phyloP scores from a whole-genome alignment of 768 basidiomycete species.

The Pleurotus ostreatus region DNA sequence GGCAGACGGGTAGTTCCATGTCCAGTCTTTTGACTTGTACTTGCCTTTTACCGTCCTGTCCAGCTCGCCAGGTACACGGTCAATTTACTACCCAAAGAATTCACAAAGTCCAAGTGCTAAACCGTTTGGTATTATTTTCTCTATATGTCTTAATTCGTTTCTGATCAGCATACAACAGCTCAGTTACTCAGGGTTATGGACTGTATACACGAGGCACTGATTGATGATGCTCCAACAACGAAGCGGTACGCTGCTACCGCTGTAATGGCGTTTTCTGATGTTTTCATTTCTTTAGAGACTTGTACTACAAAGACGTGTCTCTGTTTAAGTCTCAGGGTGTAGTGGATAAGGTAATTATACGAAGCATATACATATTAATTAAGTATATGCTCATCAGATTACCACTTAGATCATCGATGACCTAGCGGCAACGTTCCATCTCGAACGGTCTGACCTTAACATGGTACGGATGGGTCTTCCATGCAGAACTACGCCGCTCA shows the following conservation, averaged over 20 bases:
- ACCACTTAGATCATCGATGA: slow-evolving; percentile 76
- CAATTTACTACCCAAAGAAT: slow-evolving; percentile 20
- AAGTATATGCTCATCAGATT: not conserved
- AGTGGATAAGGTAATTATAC: slow-evolving; percentile 64
- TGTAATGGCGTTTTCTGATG: not conserved
- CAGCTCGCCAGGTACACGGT: slow-evolving; percentile 8
- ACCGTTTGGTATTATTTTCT: slow-evolving; percentile 32
- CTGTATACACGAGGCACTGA: slow-evolving; percentile 64
- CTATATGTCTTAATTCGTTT: slow-evolving; percentile 1
- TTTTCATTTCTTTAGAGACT: slow-evolving; percentile 50
- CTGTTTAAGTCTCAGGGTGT: slow-evolving; percentile 76
- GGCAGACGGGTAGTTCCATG: slow-evolving; percentile 8
- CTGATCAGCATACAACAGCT: slow-evolving; percentile 35
- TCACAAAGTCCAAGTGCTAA: slow-evolving; percentile 30
- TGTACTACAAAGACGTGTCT: slow-evolving; percentile 81
- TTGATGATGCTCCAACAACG: slow-evolving; percentile 50
- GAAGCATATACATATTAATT: not conserved
- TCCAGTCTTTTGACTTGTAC: not conserved
- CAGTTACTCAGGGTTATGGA: slow-evolving; percentile 66
- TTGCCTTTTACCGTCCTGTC: not conserved
- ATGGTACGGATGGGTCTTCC: slow-evolving; percentile 45
- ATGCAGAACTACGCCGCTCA: not conserved
- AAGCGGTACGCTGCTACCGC: slow-evolving; percentile 45
- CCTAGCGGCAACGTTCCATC: slow-evolving; percentile 74
- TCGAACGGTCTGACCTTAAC: slow-evolving; percentile 73